Percentiles rank a stretch among this genome's conserved stretches.
Conservation (phyloP, 129 eudicot species). For the Tagetes patula region DNA sequence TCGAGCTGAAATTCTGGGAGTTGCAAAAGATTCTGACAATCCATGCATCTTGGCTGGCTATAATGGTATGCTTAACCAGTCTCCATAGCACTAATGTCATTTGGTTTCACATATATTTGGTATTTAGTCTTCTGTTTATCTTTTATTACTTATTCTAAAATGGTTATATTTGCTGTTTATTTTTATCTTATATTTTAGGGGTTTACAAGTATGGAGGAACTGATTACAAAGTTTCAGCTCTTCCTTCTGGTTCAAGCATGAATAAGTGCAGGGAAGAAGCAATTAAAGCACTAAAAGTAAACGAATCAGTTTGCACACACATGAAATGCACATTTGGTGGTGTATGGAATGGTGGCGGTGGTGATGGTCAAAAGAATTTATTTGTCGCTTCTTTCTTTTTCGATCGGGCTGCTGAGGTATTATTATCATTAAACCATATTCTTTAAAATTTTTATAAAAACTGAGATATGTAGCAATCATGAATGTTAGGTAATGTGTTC, state of each 20-base stretch:
- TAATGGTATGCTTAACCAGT: slow-evolving; percentile 50
- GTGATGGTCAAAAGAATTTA: slow-evolving; percentile 92
- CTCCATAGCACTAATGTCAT: neutral
- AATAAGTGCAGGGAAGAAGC: slow-evolving; percentile 64
- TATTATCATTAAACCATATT: neutral
- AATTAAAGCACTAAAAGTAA: slow-evolving; percentile 63
- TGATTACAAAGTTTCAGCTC: slow-evolving; percentile 55
- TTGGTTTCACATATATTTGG: neutral
- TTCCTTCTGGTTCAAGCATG: slow-evolving; percentile 68
- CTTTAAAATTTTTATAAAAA: slow-evolving; percentile 8
- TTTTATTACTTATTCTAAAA: neutral
- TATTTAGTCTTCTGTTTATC: neutral
- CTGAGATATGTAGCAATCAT: too few relatives aligned
- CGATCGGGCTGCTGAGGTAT: slow-evolving; percentile 98
- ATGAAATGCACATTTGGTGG: slow-evolving; percentile 99
- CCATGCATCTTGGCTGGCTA: slow-evolving; percentile 79
- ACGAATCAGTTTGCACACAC: slow-evolving; percentile 81
- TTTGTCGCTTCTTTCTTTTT: slow-evolving; percentile 98
- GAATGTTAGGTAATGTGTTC: neutral
- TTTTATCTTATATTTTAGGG: slow-evolving; percentile 36
- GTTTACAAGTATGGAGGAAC: slow-evolving; percentile 64
- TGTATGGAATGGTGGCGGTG: slow-evolving; percentile 99
- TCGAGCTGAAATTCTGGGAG: slow-evolving; percentile 91
- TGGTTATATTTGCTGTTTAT: neutral
- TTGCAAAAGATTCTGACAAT: slow-evolving; percentile 54